Evolutionary conservation across 306 rosid genomes (phyloP).

Genomic region (Vigna unguiculata): DNA sequence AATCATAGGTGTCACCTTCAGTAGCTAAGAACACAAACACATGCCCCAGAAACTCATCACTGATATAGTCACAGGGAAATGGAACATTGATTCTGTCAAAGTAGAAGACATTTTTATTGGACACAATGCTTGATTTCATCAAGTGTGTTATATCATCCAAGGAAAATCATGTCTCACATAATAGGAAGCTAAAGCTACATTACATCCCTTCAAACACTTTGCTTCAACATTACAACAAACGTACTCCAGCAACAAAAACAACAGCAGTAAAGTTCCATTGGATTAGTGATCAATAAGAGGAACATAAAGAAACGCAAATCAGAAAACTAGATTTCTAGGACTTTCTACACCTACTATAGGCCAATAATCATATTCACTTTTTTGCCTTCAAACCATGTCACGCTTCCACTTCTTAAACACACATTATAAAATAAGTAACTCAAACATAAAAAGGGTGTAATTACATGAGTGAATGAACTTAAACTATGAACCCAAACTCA

Average conservation of each 20-base stretch:
- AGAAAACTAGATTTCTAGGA: background rate
- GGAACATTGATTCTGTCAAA: constrained; percentile 51
- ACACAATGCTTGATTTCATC: constrained; percentile 40
- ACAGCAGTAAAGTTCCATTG: constrained; percentile 54
- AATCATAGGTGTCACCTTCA: constrained; percentile 50
- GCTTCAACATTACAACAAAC: constrained; percentile 52
- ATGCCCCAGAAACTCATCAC: constrained; percentile 65
- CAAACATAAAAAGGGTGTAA: background rate
- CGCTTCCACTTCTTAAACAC: background rate
- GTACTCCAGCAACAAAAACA: constrained; percentile 41
- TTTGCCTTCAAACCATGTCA: constrained; percentile 37
- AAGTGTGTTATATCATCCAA: background rate
- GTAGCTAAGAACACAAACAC: constrained; percentile 51
- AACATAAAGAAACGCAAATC: no score
- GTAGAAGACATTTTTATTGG: background rate
- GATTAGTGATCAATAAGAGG: constrained; percentile 4
- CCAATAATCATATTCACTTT: constrained; percentile 3
- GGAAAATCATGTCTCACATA: background rate
- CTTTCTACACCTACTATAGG: background rate
- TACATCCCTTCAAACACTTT: constrained; percentile 60
- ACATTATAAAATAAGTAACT: background rate
- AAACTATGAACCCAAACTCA: background rate
- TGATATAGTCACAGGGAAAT: constrained; percentile 62
- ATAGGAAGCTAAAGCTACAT: constrained; percentile 73
- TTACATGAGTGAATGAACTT: background rate